Percentiles rank a stretch among this genome's conserved stretches.
These are phyloP conservation scores for Peniophora sp. DNA, from an alignment of 1,284 basidiomycete species.

Conservation along the genomic window DNA sequence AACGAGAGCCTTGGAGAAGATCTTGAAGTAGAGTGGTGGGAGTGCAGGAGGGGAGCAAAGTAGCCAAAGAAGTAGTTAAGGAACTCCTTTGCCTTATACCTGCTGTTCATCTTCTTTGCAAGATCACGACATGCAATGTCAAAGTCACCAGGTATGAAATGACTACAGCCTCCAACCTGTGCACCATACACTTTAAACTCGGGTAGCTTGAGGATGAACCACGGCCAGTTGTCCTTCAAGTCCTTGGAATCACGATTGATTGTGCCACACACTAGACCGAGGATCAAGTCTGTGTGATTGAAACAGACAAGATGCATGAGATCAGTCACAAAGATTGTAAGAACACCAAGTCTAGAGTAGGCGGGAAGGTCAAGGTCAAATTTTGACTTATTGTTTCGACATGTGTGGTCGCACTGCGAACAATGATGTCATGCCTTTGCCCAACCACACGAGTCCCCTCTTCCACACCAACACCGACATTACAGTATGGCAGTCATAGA, in stretches of 20 bases:
- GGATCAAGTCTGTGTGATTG: conserved; percentile 22
- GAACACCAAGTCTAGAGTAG: conserved; percentile 13
- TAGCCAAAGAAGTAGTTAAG: conserved; percentile 8
- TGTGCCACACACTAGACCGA: conserved; percentile 23
- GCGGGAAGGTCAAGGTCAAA: too few relatives aligned
- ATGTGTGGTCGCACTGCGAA: too few relatives aligned
- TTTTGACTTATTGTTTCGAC: too few relatives aligned
- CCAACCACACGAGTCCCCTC: too few relatives aligned
- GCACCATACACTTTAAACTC: conserved; percentile 23
- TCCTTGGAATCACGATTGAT: conserved; percentile 16
- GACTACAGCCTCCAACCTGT: conserved; percentile 17
- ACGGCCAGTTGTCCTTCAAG: conserved; percentile 21
- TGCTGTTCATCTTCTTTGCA: conserved; percentile 25
- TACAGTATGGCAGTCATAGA: too few relatives aligned
- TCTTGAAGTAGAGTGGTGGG: conserved; percentile 9
- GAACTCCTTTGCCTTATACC: conserved; percentile 24
- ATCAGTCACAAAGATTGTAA: conserved; percentile 22
- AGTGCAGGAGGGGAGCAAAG: conserved; percentile 8
- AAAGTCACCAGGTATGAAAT: conserved; percentile 25
- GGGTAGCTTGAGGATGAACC: conserved; percentile 19
- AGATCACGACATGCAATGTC: conserved; percentile 24
- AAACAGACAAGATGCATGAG: conserved; percentile 28
- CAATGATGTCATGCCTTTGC: too few relatives aligned
- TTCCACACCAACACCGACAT: too few relatives aligned
- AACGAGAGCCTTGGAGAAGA: conserved; percentile 13